These are phyloP conservation scores for Tirmania nivea DNA, from an alignment of 495 filamentous ascomycete genomes.

Conservation along the genomic window DNA sequence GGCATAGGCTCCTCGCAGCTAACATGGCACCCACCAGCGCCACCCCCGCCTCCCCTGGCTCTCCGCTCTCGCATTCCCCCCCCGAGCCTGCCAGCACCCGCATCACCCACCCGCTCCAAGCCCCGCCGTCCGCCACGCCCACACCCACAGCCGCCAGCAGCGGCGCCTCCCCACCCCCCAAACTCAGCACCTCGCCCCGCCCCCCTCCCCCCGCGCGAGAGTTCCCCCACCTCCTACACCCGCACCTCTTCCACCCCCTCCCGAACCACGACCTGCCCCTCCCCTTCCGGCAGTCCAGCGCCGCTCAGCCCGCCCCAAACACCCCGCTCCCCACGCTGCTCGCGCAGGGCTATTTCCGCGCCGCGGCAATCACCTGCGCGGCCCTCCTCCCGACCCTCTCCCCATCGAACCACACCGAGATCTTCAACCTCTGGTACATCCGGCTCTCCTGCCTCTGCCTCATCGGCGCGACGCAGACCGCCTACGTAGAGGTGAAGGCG, in stretches of 20 bases:
- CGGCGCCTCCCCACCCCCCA: constrained; percentile 29
- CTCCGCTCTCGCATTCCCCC: constrained; percentile 9
- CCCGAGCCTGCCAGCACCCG: constrained; percentile 7
- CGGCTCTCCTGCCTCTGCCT: constrained; percentile 68
- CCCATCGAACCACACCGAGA: constrained; percentile 33
- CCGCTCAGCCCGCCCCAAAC: constrained; percentile 25
- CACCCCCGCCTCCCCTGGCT: constrained; percentile 1
- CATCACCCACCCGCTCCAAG: constrained; percentile 13
- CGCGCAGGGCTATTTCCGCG: constrained; percentile 39
- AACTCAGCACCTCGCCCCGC: constrained; percentile 28
- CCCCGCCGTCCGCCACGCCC: neutral
- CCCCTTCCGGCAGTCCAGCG: constrained; percentile 37
- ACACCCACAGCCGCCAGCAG: constrained; percentile 1
- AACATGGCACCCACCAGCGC: neutral
- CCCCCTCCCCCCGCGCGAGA: too few species aligned
- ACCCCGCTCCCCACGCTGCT: constrained; percentile 35
- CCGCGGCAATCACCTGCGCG: constrained; percentile 50
- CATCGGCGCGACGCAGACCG: constrained; percentile 43
- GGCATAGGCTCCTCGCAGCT: too few species aligned
- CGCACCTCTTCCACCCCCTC: constrained; percentile 42
- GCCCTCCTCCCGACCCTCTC: constrained; percentile 34
- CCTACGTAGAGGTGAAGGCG: constrained; percentile 65
- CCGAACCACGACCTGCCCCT: constrained; percentile 63
- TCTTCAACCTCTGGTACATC: constrained; percentile 62
- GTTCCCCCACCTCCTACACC: too few species aligned